A percentile compares a stretch with the other conserved stretches of the same genome.
phyloP scores from a whole-genome alignment of 208 protist genomes.

The Vickermania ingenoplastis region DNA sequence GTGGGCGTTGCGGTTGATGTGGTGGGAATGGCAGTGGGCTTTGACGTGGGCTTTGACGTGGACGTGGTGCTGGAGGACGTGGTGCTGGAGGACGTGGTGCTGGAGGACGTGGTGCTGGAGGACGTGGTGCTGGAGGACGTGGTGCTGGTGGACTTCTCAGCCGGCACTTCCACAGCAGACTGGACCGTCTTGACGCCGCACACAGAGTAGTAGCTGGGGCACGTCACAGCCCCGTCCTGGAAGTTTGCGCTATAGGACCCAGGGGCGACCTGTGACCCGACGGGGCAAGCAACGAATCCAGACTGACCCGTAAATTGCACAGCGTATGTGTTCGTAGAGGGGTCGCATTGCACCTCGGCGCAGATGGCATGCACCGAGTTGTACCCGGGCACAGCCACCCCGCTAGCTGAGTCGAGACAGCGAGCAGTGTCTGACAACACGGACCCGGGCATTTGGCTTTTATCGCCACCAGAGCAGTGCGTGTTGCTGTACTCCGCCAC shows the following conservation, averaged over 20 bases:
- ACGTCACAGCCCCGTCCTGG: constrained; percentile 17
- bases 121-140: too few species aligned
- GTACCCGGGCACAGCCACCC: background rate
- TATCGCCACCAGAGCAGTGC: constrained; percentile 8
- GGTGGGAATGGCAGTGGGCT: too few species aligned
- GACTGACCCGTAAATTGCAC: constrained; percentile 6
- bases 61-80: too few species aligned
- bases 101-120: too few species aligned
- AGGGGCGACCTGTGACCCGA: constrained; percentile 3
- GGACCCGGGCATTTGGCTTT: constrained; percentile 12
- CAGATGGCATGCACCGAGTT: constrained; percentile 10
- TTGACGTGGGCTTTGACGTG: too few species aligned
- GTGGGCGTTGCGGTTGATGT: too few species aligned
- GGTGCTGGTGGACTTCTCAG: too few species aligned
- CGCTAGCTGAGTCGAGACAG: constrained; percentile 7
- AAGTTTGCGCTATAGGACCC: constrained; percentile 4
- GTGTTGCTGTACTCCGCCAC: constrained; percentile 10
- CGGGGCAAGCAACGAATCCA: constrained; percentile 6
- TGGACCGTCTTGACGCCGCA: too few species aligned
- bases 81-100: too few species aligned
- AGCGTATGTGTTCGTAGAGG: background rate
- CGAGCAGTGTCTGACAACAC: constrained; percentile 7
- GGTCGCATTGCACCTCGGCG: constrained; percentile 9
- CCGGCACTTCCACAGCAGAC: too few species aligned
- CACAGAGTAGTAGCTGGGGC: constrained; percentile 27